A percentile compares a stretch with the other conserved stretches of the same genome.
Conservation (phyloP, 495 filamentous ascomycete genomes). For the Melanomma pulvis-pyrius region DNA sequence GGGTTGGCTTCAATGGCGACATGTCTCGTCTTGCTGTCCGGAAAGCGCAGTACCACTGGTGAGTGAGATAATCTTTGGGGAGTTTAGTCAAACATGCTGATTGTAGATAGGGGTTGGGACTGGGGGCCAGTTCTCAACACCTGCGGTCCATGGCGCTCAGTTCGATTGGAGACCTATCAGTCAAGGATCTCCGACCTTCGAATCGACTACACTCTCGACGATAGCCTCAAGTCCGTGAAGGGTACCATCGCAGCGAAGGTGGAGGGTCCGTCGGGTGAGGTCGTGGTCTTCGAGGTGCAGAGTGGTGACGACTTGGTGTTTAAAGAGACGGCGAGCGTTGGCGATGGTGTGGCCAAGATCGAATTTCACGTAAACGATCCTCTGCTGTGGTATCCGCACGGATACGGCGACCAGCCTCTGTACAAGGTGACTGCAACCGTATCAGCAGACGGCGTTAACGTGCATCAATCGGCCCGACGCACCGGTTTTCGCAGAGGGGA, state of each 20-base stretch:
- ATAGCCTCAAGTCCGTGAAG: constrained; percentile 38
- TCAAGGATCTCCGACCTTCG: constrained; percentile 40
- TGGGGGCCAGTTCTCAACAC: constrained; percentile 47
- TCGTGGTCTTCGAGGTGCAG: constrained; percentile 38
- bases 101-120: constrained; percentile 42
- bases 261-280: constrained; percentile 36
- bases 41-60: constrained; percentile 48
- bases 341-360: constrained; percentile 39
- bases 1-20: constrained; percentile 48
- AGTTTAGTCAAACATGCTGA: constrained; percentile 14
- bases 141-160: constrained; percentile 46
- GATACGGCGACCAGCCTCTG: constrained; percentile 46
- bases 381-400: constrained; percentile 47
- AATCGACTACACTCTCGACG: constrained; percentile 41
- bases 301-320: constrained; percentile 37
- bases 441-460: constrained; percentile 33
- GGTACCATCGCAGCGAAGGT: constrained; percentile 39
- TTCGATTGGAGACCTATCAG: constrained; percentile 45
- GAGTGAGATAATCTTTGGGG: neutral
- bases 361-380: constrained; percentile 42
- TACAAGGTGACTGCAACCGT: constrained; percentile 42
- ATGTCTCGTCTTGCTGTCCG: constrained; percentile 44
- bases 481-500: constrained; percentile 46
- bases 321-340: constrained; percentile 35
- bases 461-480: constrained; percentile 39